Base-by-base conservation (phyloP, 371 early-diverging fungal species). In the Mucor velutinosus region DNA sequence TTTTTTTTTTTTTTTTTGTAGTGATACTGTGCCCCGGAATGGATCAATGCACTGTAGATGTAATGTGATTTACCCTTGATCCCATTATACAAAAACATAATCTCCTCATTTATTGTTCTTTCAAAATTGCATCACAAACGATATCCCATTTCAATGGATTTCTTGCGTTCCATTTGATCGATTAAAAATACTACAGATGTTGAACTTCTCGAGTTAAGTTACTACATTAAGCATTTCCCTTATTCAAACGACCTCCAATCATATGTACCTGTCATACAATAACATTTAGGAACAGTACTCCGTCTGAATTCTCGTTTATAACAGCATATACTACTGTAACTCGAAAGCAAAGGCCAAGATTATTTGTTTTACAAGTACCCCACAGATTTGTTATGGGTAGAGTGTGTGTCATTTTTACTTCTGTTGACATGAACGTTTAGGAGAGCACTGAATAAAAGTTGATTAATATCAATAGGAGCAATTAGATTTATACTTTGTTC, bases 221-320 rank as follows among this genome's bases (percentile, higher is more conserved):
- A 23, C 53, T 15, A 25, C 25, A 47, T 47, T 27, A 53, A 53
- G 27, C 53, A 53, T 53, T 27, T 53, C 14, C 25, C 53, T 53
- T 53, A 0, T 53, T 27, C 27, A 53, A 51, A 53, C 27, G 53
- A 53, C 27, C 27, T 53, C 53, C 53, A 27, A 53, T 53, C 53
- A 53, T 53, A 53, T 53, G 53, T 14, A 25, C 53, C 27, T 53
- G 53, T 53, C 53, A 53, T 53, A 53, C 53, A 53, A 12, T 53
- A 53, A 53, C 27, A 53, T 27, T 25, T 11, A 25, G 27, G 27
- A 53, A 15, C 27, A 14, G 2, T 53, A 15, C 53, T 53, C 53
- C 53, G 53, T 53, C 25, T 27, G 14, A 53, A 53, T 25, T 7
- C 10, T 53, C 25, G 5, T 27, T 25, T 23, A 51, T 25, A 11